Base-by-base conservation (phyloP, 1,284 basidiomycete genomes). In the Cutaneotrichosporon sp. region DNA sequence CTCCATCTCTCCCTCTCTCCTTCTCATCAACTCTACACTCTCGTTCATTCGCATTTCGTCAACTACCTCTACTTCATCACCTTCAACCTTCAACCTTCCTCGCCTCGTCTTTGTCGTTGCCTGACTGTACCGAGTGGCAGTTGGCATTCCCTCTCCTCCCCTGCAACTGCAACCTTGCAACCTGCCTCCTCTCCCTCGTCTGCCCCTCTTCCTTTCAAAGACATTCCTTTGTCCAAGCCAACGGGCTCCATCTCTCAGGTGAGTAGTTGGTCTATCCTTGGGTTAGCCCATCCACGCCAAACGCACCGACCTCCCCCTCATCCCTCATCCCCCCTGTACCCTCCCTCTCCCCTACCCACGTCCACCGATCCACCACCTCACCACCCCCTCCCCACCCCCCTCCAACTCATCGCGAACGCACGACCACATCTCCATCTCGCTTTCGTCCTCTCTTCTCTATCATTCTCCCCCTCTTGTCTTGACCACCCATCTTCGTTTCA, bases 161-260 rank as follows among this genome's bases (percentile, higher is more conserved):
- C 29, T 29, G 29, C n/a, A n/a, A n/a, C n/a, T n/a, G n/a, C n/a
- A n/a, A n/a, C n/a, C n/a, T n/a, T n/a, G n/a, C n/a, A 29, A 5
- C 29, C 29, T 29, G 29, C 29, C 29, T 9, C 29, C 29, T 4
- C 29, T 9, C 4, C 29, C 4, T 29, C 29, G 5, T 29, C 5
- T 29, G 25, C 16, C 42, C 45, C 49, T 43, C 38, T 20, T 36
- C 53, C 47, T 63, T 62, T 56, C 27, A 45, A 29, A 29, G 29
- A 29, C 29, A 29, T 29, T 29, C 29, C 29, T 29, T 29, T 29
- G 29, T 29, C 29, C 29, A 4, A 9, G 29, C 29, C 29, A 4
- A 4, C 29, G 29, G 4, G 29, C 29, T 9, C 29, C 9, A 4
- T 29, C 29, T 9, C 29, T 29, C 29, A 42, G 38, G 38, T 42